phyloP scores from a whole-genome alignment of 148 eudicot genomes.

The Rhododendron ferrugineum region DNA sequence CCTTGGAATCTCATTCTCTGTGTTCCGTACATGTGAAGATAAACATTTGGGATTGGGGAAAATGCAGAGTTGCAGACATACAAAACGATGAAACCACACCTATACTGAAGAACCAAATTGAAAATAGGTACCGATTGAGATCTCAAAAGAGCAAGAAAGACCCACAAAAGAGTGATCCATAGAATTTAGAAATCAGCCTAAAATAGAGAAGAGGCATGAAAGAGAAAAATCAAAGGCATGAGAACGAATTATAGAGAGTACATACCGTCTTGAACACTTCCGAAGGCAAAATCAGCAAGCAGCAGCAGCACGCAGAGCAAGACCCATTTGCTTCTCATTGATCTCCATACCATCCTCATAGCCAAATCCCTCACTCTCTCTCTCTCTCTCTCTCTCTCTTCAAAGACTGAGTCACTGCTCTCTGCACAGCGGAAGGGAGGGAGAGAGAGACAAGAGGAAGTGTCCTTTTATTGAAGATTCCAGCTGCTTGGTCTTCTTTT shows the following conservation, averaged over 20 bases:
- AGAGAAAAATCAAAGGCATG: background rate
- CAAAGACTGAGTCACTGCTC: background rate
- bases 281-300: conserved; percentile 14
- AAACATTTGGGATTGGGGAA: background rate
- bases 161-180: background rate
- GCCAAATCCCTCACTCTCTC: conserved; percentile 2
- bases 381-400: background rate
- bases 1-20: background rate
- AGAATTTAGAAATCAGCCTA: background rate
- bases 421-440: background rate
- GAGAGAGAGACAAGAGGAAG: conserved; percentile 2
- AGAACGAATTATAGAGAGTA: background rate
- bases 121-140: background rate
- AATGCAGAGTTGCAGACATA: background rate
- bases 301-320: conserved; percentile 17
- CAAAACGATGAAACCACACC: background rate
- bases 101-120: background rate
- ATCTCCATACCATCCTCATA: conserved; percentile 21
- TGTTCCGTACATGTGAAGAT: background rate
- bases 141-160: background rate
- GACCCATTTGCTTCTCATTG: conserved; percentile 23
- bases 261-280: conserved; percentile 33
- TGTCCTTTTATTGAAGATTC: conserved; percentile 29
- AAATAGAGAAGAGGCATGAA: background rate
- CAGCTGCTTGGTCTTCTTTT: conserved; percentile 1